Conservation (phyloP, 2,329 filamentous ascomycete species). For the Penicillium fuscoglaucum region DNA sequence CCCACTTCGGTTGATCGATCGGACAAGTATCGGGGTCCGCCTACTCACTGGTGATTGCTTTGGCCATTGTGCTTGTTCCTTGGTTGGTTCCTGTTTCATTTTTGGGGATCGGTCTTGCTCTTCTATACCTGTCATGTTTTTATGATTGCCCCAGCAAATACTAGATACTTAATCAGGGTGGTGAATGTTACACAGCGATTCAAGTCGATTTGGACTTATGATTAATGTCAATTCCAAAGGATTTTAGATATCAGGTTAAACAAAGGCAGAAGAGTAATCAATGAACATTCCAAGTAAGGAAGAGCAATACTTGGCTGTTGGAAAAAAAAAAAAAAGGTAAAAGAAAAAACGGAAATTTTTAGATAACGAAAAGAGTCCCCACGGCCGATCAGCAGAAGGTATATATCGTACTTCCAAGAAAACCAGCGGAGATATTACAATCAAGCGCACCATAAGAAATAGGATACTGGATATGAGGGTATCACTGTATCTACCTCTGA, state of each 20-base stretch:
- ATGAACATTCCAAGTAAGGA: not conserved
- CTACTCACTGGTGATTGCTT: conserved; percentile 2
- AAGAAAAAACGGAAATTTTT: not conserved
- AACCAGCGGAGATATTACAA: not conserved
- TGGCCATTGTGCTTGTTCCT: not conserved
- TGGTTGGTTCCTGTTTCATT: not conserved
- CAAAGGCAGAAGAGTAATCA: not conserved
- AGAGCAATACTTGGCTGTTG: not conserved
- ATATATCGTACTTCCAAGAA: not conserved
- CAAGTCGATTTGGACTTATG: conserved; percentile 1
- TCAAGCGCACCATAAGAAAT: not conserved
- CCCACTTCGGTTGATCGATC: conserved; percentile 13
- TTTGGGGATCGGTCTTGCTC: not conserved
- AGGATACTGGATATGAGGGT: not conserved
- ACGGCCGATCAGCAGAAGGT: not conserved
- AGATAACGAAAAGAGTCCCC: not conserved
- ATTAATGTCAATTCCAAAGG: not conserved
- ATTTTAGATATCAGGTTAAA: not conserved
- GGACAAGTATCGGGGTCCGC: conserved; percentile 8
- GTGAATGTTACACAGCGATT: not conserved
- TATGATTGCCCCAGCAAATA: not conserved
- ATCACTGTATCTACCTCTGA: not conserved
- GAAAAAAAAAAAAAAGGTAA: not conserved
- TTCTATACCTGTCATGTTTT: not conserved
- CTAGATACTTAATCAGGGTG: not conserved